phyloP scores from a whole-genome alignment of 2,329 filamentous ascomycete species.

The Colletotrichum sojae region DNA sequence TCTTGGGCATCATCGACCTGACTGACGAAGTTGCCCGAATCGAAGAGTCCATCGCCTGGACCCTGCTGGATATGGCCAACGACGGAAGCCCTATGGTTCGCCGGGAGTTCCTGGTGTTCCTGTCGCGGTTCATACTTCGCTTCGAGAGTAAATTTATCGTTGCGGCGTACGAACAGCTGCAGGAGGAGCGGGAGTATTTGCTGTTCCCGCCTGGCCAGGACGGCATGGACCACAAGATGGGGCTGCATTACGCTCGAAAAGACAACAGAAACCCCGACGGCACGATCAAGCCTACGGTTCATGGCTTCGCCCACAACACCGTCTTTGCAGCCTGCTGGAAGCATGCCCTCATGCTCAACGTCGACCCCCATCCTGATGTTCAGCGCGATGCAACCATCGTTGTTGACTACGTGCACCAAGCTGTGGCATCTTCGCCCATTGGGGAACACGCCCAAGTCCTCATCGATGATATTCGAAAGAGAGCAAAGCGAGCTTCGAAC shows the following conservation, averaged over 20 bases:
- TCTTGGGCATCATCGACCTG: constrained; percentile 92
- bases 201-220: constrained; percentile 69
- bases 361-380: constrained; percentile 95
- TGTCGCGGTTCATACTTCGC: constrained; percentile 90
- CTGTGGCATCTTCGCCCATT: constrained; percentile 83
- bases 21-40: constrained; percentile 92
- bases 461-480: constrained; percentile 79
- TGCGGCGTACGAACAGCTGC: constrained; percentile 89
- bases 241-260: constrained; percentile 71
- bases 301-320: constrained; percentile 84
- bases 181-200: constrained; percentile 83
- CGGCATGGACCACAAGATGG: constrained; percentile 72
- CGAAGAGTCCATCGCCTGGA: constrained; percentile 91
- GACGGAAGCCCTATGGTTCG: constrained; percentile 96
- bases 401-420: constrained; percentile 86
- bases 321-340: constrained; percentile 97
- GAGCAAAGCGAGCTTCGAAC: constrained; percentile 62
- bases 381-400: constrained; percentile 88
- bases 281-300: constrained; percentile 68
- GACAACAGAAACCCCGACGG: constrained; percentile 71
- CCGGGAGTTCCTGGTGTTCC: constrained; percentile 92
- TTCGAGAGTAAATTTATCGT: constrained; percentile 95
- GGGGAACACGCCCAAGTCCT: constrained; percentile 78
- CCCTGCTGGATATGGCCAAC: constrained; percentile 90
- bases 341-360: constrained; percentile 88